Percentiles rank a stretch among this genome's conserved stretches.
Evolutionary conservation across 768 basidiomycete species (phyloP).

Genomic region (Suillus lakei): DNA sequence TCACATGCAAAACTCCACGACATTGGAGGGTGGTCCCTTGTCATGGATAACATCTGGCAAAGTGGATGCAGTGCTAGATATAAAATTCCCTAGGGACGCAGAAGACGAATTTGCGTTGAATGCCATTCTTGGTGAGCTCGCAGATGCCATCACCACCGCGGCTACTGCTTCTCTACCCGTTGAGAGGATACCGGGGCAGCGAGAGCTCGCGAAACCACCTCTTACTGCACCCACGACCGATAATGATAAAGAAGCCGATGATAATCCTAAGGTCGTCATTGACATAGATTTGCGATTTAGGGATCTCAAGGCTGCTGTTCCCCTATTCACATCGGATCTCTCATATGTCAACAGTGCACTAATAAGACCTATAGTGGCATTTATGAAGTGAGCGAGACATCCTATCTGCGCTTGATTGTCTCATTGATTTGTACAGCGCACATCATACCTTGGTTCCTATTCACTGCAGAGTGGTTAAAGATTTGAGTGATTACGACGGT

Average conservation of each 20-base stretch:
- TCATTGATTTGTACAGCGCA: constrained; percentile 54
- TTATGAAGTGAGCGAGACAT: constrained; percentile 82
- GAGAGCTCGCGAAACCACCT: constrained; percentile 85
- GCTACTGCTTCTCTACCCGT: constrained; percentile 49
- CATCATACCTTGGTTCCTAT: constrained; percentile 95
- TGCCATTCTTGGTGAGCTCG: constrained; percentile 86
- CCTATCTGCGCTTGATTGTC: constrained; percentile 6
- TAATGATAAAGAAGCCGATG: constrained; percentile 27
- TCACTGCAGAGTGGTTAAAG: constrained; percentile 85
- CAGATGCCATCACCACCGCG: constrained; percentile 80
- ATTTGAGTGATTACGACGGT: constrained; percentile 89
- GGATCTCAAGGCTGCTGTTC: constrained; percentile 94
- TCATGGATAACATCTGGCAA: constrained; percentile 99
- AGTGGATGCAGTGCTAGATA: constrained; percentile 95
- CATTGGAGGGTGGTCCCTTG: constrained; percentile 79
- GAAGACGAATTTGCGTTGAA: constrained; percentile 74
- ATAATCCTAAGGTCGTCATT: constrained; percentile 64
- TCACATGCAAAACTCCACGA: constrained; percentile 86
- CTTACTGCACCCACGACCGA: constrained; percentile 69
- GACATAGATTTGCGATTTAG: constrained; percentile 95
- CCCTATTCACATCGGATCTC: constrained; percentile 86
- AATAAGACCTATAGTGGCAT: constrained; percentile 94
- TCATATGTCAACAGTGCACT: constrained; percentile 93
- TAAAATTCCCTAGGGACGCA: constrained; percentile 91
- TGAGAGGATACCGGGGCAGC: constrained; percentile 85